These are phyloP conservation scores for Penstemon davidsonii DNA, from an alignment of 257 asterid species.

Conservation along the genomic window DNA sequence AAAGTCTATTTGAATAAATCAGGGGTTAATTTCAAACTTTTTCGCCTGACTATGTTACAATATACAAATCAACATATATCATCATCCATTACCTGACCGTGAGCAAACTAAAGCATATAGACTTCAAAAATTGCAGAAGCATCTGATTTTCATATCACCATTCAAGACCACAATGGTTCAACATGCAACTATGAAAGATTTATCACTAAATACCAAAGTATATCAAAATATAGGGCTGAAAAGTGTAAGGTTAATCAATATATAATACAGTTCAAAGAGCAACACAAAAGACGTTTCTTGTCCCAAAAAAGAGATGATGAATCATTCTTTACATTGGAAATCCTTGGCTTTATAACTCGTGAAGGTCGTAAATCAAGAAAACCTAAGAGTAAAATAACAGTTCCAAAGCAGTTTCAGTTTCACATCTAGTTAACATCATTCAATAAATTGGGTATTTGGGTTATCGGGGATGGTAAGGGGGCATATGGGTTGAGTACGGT, in stretches of 20 bases:
- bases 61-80: no score
- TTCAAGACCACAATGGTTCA: background rate
- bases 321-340: background rate
- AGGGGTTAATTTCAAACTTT: no score
- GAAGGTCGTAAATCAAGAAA: background rate
- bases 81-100: no score
- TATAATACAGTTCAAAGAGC: background rate
- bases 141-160: background rate
- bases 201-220: no score
- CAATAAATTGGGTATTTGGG: background rate
- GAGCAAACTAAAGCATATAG: background rate
- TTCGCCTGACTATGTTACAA: no score
- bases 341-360: background rate
- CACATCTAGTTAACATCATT: conserved; percentile 13
- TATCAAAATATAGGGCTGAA: no score
- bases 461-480: conserved; percentile 25
- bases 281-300: background rate
- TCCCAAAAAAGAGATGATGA: background rate
- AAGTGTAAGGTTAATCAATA: background rate
- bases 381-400: background rate
- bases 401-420: background rate
- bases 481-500: conserved; percentile 47
- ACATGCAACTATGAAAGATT: no score
- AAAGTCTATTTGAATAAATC: no score
- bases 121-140: background rate